phyloP scores from a whole-genome alignment of 2,329 filamentous ascomycete species.

The Juglanconis oblonga region DNA sequence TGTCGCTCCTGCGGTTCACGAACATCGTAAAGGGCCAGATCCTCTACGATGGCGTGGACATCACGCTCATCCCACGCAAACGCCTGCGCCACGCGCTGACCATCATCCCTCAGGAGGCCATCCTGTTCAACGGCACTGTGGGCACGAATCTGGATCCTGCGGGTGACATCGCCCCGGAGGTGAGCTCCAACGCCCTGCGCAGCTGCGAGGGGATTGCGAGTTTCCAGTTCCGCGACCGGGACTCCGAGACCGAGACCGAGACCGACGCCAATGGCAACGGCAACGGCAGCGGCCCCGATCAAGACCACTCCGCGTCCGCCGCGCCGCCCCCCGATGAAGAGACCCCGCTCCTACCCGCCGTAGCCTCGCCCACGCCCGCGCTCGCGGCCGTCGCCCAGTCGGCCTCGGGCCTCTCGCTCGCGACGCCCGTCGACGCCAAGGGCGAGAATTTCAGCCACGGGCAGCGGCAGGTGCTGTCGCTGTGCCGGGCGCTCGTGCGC shows the following conservation, averaged over 20 bases:
- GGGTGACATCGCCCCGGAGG: slow-evolving; percentile 48
- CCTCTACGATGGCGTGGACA: slow-evolving; percentile 34
- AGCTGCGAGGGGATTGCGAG: slow-evolving; percentile 60
- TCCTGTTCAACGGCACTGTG: slow-evolving; percentile 35
- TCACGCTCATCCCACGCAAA: slow-evolving; percentile 29
- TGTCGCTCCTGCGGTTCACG: slow-evolving; percentile 35
- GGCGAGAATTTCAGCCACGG: slow-evolving; percentile 57
- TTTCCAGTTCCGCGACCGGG: slow-evolving; percentile 37
- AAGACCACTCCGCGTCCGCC: not conserved
- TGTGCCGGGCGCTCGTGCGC: slow-evolving; percentile 54
- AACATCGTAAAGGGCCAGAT: slow-evolving; percentile 30
- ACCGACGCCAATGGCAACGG: slow-evolving; percentile 22
- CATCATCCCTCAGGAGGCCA: slow-evolving; percentile 38
- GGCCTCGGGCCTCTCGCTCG: slow-evolving; percentile 33
- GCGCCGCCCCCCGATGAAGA: slow-evolving; percentile 11
- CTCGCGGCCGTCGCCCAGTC: slow-evolving; percentile 20
- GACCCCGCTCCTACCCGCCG: slow-evolving; percentile 15
- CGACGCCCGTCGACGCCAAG: slow-evolving; percentile 47
- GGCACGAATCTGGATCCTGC: slow-evolving; percentile 64
- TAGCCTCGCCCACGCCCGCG: not conserved
- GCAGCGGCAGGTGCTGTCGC: slow-evolving; percentile 56
- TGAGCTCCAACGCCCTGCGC: slow-evolving; percentile 57
- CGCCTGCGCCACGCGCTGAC: slow-evolving; percentile 35
- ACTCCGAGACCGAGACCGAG: slow-evolving; percentile 32
- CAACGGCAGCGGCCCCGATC: slow-evolving; percentile 17